Percentiles rank a stretch among this genome's conserved stretches.
Conservation (phyloP, 2,329 filamentous ascomycete species). For the Cytospora chrysosperma region DNA sequence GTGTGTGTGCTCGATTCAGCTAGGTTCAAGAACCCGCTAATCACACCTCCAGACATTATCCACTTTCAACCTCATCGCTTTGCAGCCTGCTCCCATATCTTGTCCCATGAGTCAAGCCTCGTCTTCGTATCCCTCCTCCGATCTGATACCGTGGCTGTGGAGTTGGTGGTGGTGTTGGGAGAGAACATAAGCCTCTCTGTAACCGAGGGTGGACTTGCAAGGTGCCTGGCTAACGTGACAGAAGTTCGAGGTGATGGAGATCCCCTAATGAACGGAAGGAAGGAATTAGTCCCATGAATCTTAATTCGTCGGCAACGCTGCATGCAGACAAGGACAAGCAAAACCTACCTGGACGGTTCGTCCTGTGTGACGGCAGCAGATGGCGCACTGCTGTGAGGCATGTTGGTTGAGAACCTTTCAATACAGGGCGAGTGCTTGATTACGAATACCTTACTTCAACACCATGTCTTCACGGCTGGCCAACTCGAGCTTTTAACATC, state of each 20-base stretch:
- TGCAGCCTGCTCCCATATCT: not conserved
- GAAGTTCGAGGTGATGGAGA: not conserved
- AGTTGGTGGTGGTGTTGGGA: not conserved
- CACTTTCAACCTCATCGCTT: no score
- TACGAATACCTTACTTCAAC: not conserved
- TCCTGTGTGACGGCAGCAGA: not conserved
- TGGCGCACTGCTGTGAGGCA: conserved; percentile 2
- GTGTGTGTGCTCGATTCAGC: no score
- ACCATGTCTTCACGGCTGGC: not conserved
- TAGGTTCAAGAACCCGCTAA: not conserved
- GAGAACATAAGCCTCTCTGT: not conserved
- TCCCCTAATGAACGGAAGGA: not conserved
- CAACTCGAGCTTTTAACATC: not conserved
- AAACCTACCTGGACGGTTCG: not conserved
- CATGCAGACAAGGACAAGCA: not conserved
- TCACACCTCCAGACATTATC: not conserved
- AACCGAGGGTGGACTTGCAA: not conserved
- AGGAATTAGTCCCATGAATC: not conserved
- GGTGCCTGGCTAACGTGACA: not conserved
- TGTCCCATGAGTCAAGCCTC: conserved; percentile 4
- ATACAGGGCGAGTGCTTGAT: not conserved
- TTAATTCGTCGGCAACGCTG: not conserved
- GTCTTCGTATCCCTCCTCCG: conserved; percentile 7
- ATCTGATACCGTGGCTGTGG: not conserved
- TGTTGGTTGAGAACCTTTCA: not conserved